Evolutionary conservation across 768 basidiomycete genomes (phyloP), one percentile per base, ranked within the genome.

Genomic region (Agrocybe pediades): DNA sequence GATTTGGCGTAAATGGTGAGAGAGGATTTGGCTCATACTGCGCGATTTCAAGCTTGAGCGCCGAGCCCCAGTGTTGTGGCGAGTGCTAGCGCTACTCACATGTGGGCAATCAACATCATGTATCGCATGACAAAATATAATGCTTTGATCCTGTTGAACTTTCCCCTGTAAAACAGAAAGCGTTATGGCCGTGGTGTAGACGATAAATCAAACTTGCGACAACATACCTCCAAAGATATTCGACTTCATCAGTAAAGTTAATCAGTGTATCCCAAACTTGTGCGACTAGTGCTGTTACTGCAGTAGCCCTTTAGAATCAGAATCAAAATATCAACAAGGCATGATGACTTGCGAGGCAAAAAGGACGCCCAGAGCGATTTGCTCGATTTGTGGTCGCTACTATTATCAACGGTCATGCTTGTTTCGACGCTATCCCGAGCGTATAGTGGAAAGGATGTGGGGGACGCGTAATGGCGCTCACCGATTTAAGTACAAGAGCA

Each of bases 101-200:
- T 42, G 41, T 64, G 62, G 4, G 51, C 54, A 1, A 49, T 16
- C 26, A 66, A 51, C 21, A 60, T 43, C 11, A 58, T 33, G 47
- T 66, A 64, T 16, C 65, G 54, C 3, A 55, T 47, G 41, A 50
- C 51, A 9, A 59, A 45, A 44, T 66, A 66, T 41, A 66, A 41
- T 11, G 52, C 53, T 17, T 61, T 60, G 27, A 60, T 41, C 3
- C 25, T 41, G 29, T 25, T 52, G 23, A 49, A 45, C 17, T 40
- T 57, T 17, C 60, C 60, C 40, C 60, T 61, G 24, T 20, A 21
- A 23, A 17, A 9, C 25, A 26, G 3, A 26, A 30, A 15, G 17
- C 23, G 25, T 40, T 25, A 21, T 19, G 29, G n/a, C n/a, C 25
- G 17, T 30, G 11, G 27, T 8, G 24, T 23, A n/a, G 39, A 13